Evolutionary conservation across 768 basidiomycete species (phyloP).

Genomic region (Leucosporidium creatinivorum): DNA sequence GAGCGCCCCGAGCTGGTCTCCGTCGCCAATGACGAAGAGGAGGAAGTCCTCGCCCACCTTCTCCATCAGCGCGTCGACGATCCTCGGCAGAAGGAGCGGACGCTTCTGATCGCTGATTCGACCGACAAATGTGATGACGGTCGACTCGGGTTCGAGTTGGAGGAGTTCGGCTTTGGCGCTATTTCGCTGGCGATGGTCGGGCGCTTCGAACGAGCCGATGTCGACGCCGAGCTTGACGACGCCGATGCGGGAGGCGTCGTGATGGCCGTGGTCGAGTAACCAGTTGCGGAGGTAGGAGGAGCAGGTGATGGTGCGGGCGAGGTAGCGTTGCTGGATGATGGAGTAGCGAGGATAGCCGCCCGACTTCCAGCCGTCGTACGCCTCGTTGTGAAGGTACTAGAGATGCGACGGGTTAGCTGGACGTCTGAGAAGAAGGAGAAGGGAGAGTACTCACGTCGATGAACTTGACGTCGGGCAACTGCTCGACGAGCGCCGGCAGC

Average conservation of each 20-base stretch:
- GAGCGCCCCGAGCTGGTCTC: not conserved
- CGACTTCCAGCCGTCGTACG: slow-evolving; percentile 35
- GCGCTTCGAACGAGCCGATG: not conserved
- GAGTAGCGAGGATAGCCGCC: slow-evolving; percentile 35
- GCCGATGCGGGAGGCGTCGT: slow-evolving; percentile 25
- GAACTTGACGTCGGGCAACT: slow-evolving; percentile 29
- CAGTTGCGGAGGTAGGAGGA: slow-evolving; percentile 33
- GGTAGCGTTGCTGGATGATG: slow-evolving; percentile 34
- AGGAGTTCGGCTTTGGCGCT: slow-evolving; percentile 11
- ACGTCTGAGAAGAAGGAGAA: not conserved
- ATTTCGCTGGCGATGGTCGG: slow-evolving; percentile 5
- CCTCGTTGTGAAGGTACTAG: slow-evolving; percentile 36
- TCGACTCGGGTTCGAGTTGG: slow-evolving; percentile 20
- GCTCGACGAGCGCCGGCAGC: slow-evolving; percentile 13
- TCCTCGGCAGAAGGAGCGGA: slow-evolving; percentile 21
- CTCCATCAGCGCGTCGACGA: slow-evolving; percentile 16
- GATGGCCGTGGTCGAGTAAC: slow-evolving; percentile 26
- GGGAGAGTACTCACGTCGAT: slow-evolving; percentile 23
- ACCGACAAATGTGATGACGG: slow-evolving; percentile 28
- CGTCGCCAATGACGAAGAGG: slow-evolving; percentile 32
- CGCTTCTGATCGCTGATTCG: slow-evolving; percentile 33
- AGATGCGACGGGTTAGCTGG: too few relatives aligned
- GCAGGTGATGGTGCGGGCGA: slow-evolving; percentile 34
- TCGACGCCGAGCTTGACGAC: slow-evolving; percentile 37
- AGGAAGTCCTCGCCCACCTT: slow-evolving; percentile 21